Conservation (phyloP, 371 early-diverging fungal species). For the Basidiobolus meristosporus region DNA sequence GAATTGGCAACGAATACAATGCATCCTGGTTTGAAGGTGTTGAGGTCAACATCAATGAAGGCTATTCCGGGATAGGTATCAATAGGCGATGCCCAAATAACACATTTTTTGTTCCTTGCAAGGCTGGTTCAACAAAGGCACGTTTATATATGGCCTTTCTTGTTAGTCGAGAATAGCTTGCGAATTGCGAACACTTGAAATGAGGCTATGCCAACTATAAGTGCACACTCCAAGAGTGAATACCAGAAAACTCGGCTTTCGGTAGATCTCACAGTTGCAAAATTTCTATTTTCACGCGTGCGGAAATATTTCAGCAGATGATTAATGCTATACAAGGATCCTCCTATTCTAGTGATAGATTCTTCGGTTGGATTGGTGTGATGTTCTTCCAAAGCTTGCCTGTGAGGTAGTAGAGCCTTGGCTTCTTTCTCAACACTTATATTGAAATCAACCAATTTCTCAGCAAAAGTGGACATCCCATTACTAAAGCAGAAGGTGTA, state of each 20-base stretch:
- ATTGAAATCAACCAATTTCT: conserved; percentile 85
- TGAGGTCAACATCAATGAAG: too few relatives aligned
- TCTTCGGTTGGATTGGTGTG: conserved; percentile 54
- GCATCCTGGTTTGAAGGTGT: too few relatives aligned
- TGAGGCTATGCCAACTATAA: conserved; percentile 60
- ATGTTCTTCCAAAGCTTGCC: conserved; percentile 18
- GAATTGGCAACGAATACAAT: too few relatives aligned
- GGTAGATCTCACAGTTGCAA: conserved; percentile 64
- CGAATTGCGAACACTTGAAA: conserved; percentile 73
- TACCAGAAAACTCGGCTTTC: conserved; percentile 78
- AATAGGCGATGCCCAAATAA: too few relatives aligned
- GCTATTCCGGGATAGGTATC: too few relatives aligned
- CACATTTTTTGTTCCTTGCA: too few relatives aligned
- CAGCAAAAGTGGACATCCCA: conserved; percentile 68
- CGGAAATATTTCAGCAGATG: conserved; percentile 71
- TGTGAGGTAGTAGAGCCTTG: conserved; percentile 12
- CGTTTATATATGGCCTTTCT: conserved; percentile 34
- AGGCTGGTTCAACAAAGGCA: too few relatives aligned
- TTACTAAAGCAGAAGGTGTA: conserved; percentile 87
- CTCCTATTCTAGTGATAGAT: conserved; percentile 21
- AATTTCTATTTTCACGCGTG: conserved; percentile 73
- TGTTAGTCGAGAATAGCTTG: conserved; percentile 42
- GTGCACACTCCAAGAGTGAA: conserved; percentile 42
- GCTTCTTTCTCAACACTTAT: conserved; percentile 68
- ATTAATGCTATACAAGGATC: conserved; percentile 31